phyloP scores from a whole-genome alignment of 192 early-diverging fungal genomes.

The Chytriomyces confervae region DNA sequence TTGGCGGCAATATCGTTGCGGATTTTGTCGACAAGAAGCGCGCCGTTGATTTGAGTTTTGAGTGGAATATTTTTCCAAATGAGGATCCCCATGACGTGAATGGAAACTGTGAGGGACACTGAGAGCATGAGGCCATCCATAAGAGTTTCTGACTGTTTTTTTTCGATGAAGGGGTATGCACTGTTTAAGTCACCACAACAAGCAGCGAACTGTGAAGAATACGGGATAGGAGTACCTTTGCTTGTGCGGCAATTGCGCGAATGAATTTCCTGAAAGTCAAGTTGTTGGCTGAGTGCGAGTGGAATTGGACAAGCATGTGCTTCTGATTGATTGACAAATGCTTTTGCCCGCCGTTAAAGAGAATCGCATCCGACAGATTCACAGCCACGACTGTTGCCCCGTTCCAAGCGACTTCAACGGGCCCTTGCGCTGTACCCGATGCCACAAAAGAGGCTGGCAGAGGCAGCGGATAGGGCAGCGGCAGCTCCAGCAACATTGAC shows the following conservation, averaged over 20 bases:
- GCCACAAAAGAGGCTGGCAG: background rate
- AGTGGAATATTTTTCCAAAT: slow-evolving; percentile 9
- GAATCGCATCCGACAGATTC: background rate
- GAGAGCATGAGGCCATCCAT: background rate
- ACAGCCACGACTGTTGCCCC: background rate
- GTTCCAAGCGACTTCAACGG: background rate
- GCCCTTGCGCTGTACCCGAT: background rate
- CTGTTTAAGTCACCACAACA: background rate
- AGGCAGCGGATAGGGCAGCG: background rate
- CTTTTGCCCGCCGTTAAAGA: background rate
- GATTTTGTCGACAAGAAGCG: slow-evolving; percentile 7
- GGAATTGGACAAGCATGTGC: background rate
- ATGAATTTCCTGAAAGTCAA: background rate
- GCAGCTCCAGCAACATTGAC: background rate
- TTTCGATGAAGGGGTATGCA: background rate
- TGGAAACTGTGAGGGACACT: background rate
- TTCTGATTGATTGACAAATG: background rate
- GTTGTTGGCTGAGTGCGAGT: background rate
- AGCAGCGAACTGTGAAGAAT: no score
- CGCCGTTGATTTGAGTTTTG: background rate
- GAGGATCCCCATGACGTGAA: slow-evolving; percentile 18
- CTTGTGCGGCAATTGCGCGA: background rate
- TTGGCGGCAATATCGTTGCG: slow-evolving; percentile 10
- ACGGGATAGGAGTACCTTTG: background rate
- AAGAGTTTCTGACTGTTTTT: background rate